Percentiles rank a stretch among this genome's conserved stretches.
These are phyloP conservation scores for Nannochloropsis gaditana DNA, from an alignment of 108 stramenopile genomes.

Conservation along the genomic window DNA sequence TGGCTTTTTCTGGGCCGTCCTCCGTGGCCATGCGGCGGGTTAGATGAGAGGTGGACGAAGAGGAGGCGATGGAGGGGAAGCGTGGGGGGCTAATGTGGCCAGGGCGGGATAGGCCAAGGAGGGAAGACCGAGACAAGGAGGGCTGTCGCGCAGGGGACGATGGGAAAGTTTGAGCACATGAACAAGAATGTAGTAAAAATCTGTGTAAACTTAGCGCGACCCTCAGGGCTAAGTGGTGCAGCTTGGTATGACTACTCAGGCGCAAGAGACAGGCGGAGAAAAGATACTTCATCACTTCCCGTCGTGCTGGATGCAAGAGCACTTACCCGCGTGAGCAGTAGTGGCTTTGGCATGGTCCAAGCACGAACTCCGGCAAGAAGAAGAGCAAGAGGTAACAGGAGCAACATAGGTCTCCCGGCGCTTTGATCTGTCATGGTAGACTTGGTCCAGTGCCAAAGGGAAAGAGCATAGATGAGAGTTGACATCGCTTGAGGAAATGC, in stretches of 20 bases:
- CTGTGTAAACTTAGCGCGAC: too few species aligned
- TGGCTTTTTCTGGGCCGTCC: neutral
- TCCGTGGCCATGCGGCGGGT: neutral
- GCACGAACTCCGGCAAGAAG: neutral
- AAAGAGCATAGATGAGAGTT: too few species aligned
- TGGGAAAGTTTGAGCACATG: too few species aligned
- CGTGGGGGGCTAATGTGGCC: neutral
- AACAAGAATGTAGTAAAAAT: too few species aligned
- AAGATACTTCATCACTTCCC: too few species aligned
- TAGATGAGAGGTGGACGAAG: neutral
- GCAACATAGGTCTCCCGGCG: neutral
- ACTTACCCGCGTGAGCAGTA: neutral
- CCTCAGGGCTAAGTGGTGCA: too few species aligned
- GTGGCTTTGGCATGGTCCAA: neutral
- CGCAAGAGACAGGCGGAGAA: too few species aligned
- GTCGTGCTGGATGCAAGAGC: too few species aligned
- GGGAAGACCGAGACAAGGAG: neutral
- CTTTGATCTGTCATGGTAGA: too few species aligned
- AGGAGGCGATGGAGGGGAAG: neutral
- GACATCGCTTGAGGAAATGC: too few species aligned
- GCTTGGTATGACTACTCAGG: too few species aligned
- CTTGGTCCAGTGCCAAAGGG: too few species aligned
- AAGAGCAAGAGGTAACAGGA: neutral
- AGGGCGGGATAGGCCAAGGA: neutral
- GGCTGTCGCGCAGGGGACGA: neutral